Percentiles rank a stretch among this genome's conserved stretches.
Evolutionary conservation across 768 basidiomycete genomes (phyloP).

Genomic region (Amanita polypyramis): DNA sequence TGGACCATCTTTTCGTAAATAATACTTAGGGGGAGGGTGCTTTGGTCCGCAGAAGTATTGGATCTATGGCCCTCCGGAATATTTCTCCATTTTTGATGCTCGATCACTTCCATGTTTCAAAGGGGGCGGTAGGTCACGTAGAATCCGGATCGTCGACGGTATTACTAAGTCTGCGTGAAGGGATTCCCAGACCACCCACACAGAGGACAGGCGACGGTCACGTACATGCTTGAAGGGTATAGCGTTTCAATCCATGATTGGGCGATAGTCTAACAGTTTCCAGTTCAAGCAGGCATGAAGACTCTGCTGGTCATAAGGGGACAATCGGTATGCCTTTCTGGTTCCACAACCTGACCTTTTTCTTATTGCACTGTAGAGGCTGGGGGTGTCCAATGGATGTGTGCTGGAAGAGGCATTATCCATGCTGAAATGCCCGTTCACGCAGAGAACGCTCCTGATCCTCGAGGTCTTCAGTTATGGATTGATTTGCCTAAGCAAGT

Average conservation of each 20-base stretch:
- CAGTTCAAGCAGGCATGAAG: constrained; percentile 76
- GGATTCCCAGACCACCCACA: constrained; percentile 94
- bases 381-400: constrained; percentile 97
- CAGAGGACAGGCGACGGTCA: constrained; percentile 80
- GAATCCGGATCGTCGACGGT: not conserved
- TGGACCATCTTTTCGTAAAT: not conserved
- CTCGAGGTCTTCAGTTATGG: constrained; percentile 84
- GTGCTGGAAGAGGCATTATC: constrained; percentile 69
- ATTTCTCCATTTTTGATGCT: constrained; percentile 88
- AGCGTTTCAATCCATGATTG: constrained; percentile 2
- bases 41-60: constrained; percentile 79
- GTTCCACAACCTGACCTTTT: not conserved
- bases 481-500: constrained; percentile 69
- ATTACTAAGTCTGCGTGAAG: constrained; percentile 21
- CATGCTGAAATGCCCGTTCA: constrained; percentile 89
- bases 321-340: constrained; percentile 34
- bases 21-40: constrained; percentile 62
- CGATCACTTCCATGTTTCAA: constrained; percentile 65
- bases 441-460: constrained; percentile 51
- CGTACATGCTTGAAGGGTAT: constrained; percentile 82
- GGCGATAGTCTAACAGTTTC: not conserved
- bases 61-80: constrained; percentile 61
- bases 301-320: constrained; percentile 80
- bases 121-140: constrained; percentile 49
- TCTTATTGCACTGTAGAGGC: constrained; percentile 23